Evolutionary conservation across 805 yeast genomes (phyloP), one percentile per base, ranked within the genome.

Genomic region (Nakazawaea ishiwadae): DNA sequence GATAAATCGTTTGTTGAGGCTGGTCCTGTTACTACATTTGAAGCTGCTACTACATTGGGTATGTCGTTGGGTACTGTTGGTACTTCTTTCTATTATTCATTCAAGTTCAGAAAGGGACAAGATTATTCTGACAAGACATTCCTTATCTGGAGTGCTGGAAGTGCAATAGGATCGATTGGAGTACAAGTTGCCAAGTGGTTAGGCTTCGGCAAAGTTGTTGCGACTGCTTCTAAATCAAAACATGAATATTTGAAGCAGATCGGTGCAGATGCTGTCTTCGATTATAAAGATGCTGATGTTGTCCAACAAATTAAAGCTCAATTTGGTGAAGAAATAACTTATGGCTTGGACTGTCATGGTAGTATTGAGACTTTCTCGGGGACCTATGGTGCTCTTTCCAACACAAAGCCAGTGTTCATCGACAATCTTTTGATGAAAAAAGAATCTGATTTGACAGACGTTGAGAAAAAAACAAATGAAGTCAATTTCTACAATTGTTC

Each of bases 41-140:
- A 81, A 62, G 83, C 71, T 47, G 87, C 87, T n/a, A 79, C 84
- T 3, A 60, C 81, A 10, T 53, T 79, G 26, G 74, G 81, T 18
- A 61, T 79, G 39, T 71, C 79, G 10, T 51, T 75, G 32, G 62
- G 60, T 35, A 81, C 87, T 4, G 66, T 74, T 14, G 20, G 62
- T 79, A 39, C 71, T 79, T 12, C 52, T 74, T 35, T 63, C 60
- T 36, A 81, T 87, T 3, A 66, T 73, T n/a, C 77, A 71, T 21
- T 50, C 14, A 33, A 42, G 6, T 44, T 39, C 15, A 49, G 46
- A 19, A 43, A 48, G 23, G 20, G 46, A 3, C 49, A 53, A 4
- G 32, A 36, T 11, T 65, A 66, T 40, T 44, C 49, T 7, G 65
- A 62, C 32, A 62, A 63, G 44, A 63, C 62, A 47, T 52, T 79